Base-by-base conservation (phyloP, 805 yeast genomes). In the Zygotorulaspora danielsina region DNA sequence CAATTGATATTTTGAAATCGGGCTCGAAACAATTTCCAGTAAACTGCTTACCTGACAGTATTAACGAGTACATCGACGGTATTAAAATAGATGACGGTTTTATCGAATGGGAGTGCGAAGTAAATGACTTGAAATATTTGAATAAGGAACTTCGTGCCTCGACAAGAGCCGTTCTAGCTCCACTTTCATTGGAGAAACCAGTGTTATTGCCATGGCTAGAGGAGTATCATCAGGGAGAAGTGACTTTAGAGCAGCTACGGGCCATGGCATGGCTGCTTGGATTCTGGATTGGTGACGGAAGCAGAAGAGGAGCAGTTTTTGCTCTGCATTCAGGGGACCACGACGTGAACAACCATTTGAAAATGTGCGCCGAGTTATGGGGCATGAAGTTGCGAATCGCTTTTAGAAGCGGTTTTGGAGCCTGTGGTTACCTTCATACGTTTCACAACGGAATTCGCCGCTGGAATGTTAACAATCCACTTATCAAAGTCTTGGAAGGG, bases 201-300 rank as follows among this genome's bases (percentile, higher is more conserved):
- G 41, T 41, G 7, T 19, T 41, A 22, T 32, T 15, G 13, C 34
- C 45, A 18, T 38, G 43, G 40, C 12, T 41, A 21, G 38, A 37
- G n/a, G 17, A 29, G 7, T 12, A 22, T 8, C 34, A 38, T 17
- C 4, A 26, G 2, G n/a, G 37, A 11, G 38, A 29, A 3, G 33
- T 44, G 7, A n/a, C 41, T 5, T 5, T n/a, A 4, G 24, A 31
- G 6, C 34, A 34, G 18, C 19, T 44, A 8, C 39, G 34, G 10
- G 42, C 41, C 18, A 41, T 44, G 45, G 42, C 45, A 3, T 44
- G 45, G 45, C 22, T 44, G 3, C 24, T 44, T n/a, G 48, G 48
- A 10, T 41, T 41, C 16, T 44, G 48, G 45, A 27, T 44, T 3
- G 43, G 45, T 8, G 39, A 45, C 28, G 48, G 48, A 13, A 13